Percentiles rank a stretch among this genome's conserved stretches.
Evolutionary conservation across 1,139 yeast species (phyloP).

Genomic region (Magnusiomyces paraingens): DNA sequence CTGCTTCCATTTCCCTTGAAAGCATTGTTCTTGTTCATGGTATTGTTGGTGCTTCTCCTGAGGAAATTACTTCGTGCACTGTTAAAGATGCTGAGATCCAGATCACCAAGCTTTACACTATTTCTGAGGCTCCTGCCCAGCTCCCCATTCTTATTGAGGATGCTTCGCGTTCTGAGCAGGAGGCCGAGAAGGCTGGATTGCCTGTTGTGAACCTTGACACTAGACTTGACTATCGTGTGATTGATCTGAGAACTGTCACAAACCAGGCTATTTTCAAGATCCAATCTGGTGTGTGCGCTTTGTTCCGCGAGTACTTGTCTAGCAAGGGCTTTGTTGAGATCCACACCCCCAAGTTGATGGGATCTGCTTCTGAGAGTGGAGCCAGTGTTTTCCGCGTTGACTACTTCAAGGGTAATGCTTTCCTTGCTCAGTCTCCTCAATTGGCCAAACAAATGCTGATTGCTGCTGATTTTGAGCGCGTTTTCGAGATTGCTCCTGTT

Average conservation of each 20-base stretch:
- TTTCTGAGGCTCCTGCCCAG: conserved; percentile 86
- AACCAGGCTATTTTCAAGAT: conserved; percentile 96
- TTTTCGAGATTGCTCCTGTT: conserved; percentile 94
- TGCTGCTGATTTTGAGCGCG: conserved; percentile 95
- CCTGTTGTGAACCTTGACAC: conserved; percentile 96
- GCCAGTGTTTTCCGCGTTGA: conserved; percentile 89
- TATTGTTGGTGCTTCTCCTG: conserved; percentile 73
- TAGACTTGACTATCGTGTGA: conserved; percentile 88
- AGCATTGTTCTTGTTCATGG: conserved; percentile 91
- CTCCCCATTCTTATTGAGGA: conserved; percentile 93
- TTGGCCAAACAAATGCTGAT: conserved; percentile 95
- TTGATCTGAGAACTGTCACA: conserved; percentile 92
- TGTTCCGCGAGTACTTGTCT: conserved; percentile 82
- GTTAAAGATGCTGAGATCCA: conserved; percentile 85
- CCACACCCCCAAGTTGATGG: conserved; percentile 92
- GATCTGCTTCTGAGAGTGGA: conserved; percentile 97
- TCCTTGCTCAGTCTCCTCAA: conserved; percentile 96
- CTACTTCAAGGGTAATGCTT: conserved; percentile 90
- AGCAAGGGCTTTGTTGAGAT: conserved; percentile 72
- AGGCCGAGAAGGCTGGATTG: conserved; percentile 85
- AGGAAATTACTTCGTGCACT: conserved; percentile 83
- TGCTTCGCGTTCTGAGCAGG: conserved; percentile 90
- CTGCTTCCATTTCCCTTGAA: conserved; percentile 77
- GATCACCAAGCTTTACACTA: conserved; percentile 63
- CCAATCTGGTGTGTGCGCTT: conserved; percentile 78